A percentile compares a stretch with the other conserved stretches of the same genome.
These are phyloP conservation scores for Colletotrichum ledebouriae DNA, from an alignment of 2,329 filamentous ascomycete species.

Conservation along the genomic window DNA sequence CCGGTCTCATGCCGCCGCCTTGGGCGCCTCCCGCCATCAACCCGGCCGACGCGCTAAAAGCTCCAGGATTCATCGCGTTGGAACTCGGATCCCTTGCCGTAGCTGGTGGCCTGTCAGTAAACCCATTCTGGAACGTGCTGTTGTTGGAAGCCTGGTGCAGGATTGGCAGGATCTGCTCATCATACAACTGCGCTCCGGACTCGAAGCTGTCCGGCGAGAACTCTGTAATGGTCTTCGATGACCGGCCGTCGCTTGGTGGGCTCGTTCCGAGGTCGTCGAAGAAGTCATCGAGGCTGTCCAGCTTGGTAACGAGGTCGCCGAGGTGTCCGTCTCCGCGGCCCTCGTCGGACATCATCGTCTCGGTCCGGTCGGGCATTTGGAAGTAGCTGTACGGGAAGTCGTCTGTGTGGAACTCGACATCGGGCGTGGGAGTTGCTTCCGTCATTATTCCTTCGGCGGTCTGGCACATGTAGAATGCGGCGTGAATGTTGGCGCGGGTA, in stretches of 20 bases:
- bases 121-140: conserved; percentile 87
- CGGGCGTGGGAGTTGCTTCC: conserved; percentile 79
- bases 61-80: conserved; percentile 74
- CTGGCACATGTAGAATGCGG: conserved; percentile 94
- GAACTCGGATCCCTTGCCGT: conserved; percentile 71
- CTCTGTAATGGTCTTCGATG: conserved; percentile 74
- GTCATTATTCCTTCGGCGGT: conserved; percentile 70
- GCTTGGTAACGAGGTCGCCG: conserved; percentile 84
- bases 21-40: conserved; percentile 43
- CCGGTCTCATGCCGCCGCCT: conserved; percentile 64
- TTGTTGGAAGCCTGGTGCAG: conserved; percentile 87
- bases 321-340: conserved; percentile 78
- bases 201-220: conserved; percentile 77
- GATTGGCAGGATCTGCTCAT: conserved; percentile 92
- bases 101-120: conserved; percentile 78
- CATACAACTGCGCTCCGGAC: conserved; percentile 85
- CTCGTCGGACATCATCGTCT: conserved; percentile 94
- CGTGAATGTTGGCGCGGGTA: conserved; percentile 93
- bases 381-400: conserved; percentile 89
- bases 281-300: conserved; percentile 85
- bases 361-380: conserved; percentile 78
- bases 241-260: conserved; percentile 71
- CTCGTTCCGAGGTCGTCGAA: conserved; percentile 77
- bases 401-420: conserved; percentile 93
- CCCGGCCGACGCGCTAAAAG: conserved; percentile 62